Conservation (phyloP, 495 filamentous ascomycete genomes). For the Lasiosphaeria ovina region DNA sequence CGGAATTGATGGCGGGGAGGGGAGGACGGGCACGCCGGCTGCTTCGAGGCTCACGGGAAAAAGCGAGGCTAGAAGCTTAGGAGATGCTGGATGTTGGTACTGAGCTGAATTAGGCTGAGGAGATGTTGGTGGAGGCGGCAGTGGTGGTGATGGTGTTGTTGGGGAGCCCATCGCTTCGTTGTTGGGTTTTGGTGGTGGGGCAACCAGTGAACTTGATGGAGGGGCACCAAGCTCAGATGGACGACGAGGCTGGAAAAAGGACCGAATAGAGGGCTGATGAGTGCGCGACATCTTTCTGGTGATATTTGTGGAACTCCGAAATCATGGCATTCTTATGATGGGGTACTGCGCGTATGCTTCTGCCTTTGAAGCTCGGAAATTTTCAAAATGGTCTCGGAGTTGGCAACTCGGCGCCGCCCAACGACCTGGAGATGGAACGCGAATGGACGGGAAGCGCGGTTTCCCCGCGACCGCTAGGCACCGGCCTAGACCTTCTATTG, state of each 20-base stretch:
- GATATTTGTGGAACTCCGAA: background rate
- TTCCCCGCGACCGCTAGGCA: no score
- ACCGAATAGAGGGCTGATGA: slow-evolving; percentile 49
- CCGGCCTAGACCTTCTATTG: no score
- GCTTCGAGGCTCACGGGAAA: slow-evolving; percentile 27
- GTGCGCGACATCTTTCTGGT: slow-evolving; percentile 24
- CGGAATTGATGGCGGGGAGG: slow-evolving; percentile 37
- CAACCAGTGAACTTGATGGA: slow-evolving; percentile 16
- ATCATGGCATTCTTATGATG: no score
- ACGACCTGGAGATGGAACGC: background rate
- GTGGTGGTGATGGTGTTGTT: slow-evolving; percentile 21
- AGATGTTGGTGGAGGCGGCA: slow-evolving; percentile 16
- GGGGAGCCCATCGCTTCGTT: slow-evolving; percentile 17
- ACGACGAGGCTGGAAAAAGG: slow-evolving; percentile 40
- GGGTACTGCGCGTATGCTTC: no score
- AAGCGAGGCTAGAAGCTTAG: slow-evolving; percentile 19
- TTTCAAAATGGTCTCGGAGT: background rate
- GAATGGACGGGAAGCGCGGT: no score
- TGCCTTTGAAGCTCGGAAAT: no score
- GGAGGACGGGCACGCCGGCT: slow-evolving; percentile 33
- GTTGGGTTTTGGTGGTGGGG: slow-evolving; percentile 15
- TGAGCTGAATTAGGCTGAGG: background rate
- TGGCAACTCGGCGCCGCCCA: background rate
- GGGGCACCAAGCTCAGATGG: slow-evolving; percentile 24
- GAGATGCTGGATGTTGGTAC: slow-evolving; percentile 13